phyloP scores from a whole-genome alignment of 352 stramenopile species.

The Pythium phragmitis region DNA sequence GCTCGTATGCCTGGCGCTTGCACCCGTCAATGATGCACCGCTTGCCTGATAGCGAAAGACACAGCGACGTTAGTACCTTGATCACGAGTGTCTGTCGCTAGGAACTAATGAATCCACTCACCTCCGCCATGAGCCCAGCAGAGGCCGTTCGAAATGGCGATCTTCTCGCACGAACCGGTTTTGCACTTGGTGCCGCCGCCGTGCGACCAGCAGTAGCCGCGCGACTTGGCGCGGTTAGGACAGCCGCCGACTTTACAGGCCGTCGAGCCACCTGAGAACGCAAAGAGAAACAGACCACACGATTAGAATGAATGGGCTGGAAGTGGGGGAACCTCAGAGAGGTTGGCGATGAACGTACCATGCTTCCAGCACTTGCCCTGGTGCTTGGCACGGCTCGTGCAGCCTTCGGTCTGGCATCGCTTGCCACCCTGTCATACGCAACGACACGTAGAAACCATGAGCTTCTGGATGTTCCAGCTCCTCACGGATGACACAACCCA shows the following conservation, averaged over 20 bases:
- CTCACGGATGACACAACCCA: neutral
- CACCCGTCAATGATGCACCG: conserved; percentile 70
- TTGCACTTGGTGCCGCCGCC: conserved; percentile 85
- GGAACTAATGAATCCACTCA: conserved; percentile 1
- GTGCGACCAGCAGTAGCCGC: conserved; percentile 86
- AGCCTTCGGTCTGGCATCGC: conserved; percentile 53
- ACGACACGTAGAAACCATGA: neutral
- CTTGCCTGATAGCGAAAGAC: conserved; percentile 33
- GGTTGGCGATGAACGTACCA: conserved; percentile 25
- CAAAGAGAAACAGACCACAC: neutral
- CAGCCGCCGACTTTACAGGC: conserved; percentile 71
- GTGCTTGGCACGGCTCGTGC: conserved; percentile 73
- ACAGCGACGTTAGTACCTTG: neutral
- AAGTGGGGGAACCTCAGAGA: neutral
- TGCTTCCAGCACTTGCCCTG: conserved; percentile 75
- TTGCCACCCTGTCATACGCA: conserved; percentile 52
- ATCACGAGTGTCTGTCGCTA: neutral
- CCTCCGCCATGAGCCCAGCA: conserved; percentile 78
- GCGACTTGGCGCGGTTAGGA: conserved; percentile 81
- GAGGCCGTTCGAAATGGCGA: conserved; percentile 73
- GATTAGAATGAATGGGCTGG: neutral
- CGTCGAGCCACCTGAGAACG: conserved; percentile 44
- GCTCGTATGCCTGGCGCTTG: conserved; percentile 73
- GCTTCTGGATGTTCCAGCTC: neutral
- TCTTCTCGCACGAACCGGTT: conserved; percentile 62